Percentiles rank a stretch among this genome's conserved stretches.
Evolutionary conservation across 78 protist species (phyloP).

Genomic region (Guillardia theta): DNA sequence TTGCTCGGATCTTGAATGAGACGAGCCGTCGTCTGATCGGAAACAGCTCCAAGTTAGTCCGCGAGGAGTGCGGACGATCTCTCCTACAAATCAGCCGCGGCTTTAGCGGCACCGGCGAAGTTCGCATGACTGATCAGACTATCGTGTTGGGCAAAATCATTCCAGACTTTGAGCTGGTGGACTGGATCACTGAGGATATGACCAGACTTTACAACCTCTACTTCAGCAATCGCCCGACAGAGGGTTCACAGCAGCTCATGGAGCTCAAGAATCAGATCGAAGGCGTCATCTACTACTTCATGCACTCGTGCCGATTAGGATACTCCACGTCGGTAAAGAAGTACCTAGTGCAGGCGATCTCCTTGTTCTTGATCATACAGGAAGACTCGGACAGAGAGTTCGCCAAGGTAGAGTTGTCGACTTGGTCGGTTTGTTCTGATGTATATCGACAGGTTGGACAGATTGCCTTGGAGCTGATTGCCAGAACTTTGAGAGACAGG

Average conservation of each 20-base stretch:
- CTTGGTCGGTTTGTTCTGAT: background rate
- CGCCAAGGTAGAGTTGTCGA: background rate
- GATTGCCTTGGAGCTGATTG: background rate
- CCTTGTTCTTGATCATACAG: background rate
- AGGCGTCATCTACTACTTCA: background rate
- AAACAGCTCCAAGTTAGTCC: background rate
- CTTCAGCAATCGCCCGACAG: background rate
- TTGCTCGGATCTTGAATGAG: background rate
- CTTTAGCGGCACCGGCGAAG: too few relatives aligned
- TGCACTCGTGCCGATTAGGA: background rate
- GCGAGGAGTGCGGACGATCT: background rate
- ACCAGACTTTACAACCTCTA: background rate
- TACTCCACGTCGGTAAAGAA: background rate
- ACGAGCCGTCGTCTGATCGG: background rate
- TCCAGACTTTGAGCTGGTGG: too few relatives aligned
- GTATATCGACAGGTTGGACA: background rate
- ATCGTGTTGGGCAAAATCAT: too few relatives aligned
- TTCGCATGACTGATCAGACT: too few relatives aligned
- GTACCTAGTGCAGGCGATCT: background rate
- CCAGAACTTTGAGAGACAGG: background rate
- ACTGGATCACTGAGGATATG: background rate
- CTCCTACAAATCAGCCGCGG: too few relatives aligned
- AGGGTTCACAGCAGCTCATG: background rate
- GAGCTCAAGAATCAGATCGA: background rate
- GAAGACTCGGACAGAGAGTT: conserved; percentile 22